Evolutionary conservation across 108 stramenopile species (phyloP).

Genomic region (Skeletonema grethae): DNA sequence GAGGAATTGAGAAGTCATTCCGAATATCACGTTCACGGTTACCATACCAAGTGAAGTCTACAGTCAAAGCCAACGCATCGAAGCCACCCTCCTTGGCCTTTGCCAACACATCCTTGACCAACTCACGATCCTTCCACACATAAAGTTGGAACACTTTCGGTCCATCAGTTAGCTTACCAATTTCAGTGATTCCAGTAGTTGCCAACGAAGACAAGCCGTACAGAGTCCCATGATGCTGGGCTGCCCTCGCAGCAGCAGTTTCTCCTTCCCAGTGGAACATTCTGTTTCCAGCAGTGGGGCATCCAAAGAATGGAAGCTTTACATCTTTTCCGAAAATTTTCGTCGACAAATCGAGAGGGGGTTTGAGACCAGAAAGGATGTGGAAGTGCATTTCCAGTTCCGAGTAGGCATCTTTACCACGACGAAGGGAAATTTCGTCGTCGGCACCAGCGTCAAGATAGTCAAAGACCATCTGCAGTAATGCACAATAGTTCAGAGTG

Average conservation of each 20-base stretch:
- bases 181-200: slow-evolving; percentile 85
- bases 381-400: slow-evolving; percentile 93
- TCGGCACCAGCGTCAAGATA: slow-evolving; percentile 92
- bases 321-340: slow-evolving; percentile 86
- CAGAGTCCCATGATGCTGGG: slow-evolving; percentile 83
- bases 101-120: slow-evolving; percentile 91
- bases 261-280: slow-evolving; percentile 96
- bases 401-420: slow-evolving; percentile 89
- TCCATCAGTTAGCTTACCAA: slow-evolving; percentile 70
- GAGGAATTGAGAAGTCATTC: slow-evolving; percentile 96
- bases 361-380: slow-evolving; percentile 87
- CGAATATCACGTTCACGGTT: slow-evolving; percentile 96
- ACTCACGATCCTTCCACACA: slow-evolving; percentile 96
- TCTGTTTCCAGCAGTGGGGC: slow-evolving; percentile 91
- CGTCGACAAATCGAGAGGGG: slow-evolving; percentile 84
- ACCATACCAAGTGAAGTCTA: slow-evolving; percentile 97
- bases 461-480: slow-evolving; percentile 89
- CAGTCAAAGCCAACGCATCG: slow-evolving; percentile 93
- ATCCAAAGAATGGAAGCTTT: slow-evolving; percentile 87
- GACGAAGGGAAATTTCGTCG: slow-evolving; percentile 89
- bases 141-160: slow-evolving; percentile 97
- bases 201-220: slow-evolving; percentile 89
- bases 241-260: slow-evolving; percentile 86
- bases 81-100: slow-evolving; percentile 96
- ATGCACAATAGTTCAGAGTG: not conserved